These are phyloP conservation scores for Naganishia cerealis DNA, from an alignment of 1,284 basidiomycete genomes.

Conservation along the genomic window DNA sequence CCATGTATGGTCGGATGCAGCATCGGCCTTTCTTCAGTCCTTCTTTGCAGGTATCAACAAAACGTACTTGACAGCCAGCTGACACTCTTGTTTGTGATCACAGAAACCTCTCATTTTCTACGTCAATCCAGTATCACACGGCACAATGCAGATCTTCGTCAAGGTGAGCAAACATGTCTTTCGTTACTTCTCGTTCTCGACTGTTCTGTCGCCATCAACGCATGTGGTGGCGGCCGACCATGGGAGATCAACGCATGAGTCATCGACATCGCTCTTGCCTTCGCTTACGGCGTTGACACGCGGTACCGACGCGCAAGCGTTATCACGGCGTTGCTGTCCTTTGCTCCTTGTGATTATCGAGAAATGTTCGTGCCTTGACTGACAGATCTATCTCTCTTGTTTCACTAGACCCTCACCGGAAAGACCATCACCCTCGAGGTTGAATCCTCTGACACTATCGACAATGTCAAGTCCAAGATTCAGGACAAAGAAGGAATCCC, in stretches of 20 bases:
- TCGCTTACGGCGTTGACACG: slow-evolving; percentile 20
- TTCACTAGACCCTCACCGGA: slow-evolving; percentile 52
- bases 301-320: slow-evolving; percentile 23
- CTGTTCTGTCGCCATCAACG: background rate
- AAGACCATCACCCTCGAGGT: slow-evolving; percentile 61
- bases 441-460: slow-evolving; percentile 78
- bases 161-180: slow-evolving; percentile 32
- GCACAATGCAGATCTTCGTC: slow-evolving; percentile 40
- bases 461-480: slow-evolving; percentile 85
- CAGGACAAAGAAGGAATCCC: slow-evolving; percentile 59
- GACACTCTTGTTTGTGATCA: background rate
- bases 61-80: background rate
- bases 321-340: slow-evolving; percentile 28
- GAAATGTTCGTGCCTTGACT: background rate
- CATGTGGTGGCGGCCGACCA: slow-evolving; percentile 27
- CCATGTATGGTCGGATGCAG: background rate
- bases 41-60: background rate
- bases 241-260: slow-evolving; percentile 15
- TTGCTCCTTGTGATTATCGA: background rate
- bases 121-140: slow-evolving; percentile 1
- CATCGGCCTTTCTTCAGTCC: background rate
- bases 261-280: background rate
- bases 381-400: background rate
- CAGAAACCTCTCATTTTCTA: background rate
- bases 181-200: background rate